Conservation (phyloP, 2,329 filamentous ascomycete genomes). For the Cercospora sp. region DNA sequence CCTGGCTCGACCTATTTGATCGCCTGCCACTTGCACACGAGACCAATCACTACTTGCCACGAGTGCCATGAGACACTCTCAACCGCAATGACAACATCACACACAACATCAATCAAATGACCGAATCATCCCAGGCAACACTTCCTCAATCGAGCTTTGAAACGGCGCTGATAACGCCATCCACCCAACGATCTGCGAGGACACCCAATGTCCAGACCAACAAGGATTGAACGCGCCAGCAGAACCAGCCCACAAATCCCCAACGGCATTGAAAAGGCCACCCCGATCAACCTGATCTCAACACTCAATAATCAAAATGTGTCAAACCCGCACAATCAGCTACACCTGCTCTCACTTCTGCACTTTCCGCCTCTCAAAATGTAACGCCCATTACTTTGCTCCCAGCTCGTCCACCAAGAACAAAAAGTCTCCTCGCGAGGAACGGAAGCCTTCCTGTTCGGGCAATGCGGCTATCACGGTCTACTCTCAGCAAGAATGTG, state of each 20-base stretch:
- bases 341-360: conserved; percentile 40
- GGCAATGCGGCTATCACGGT: conserved; percentile 33
- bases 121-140: neutral
- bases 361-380: conserved; percentile 36
- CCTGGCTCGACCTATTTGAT: neutral
- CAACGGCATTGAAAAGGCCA: neutral
- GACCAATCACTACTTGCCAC: neutral
- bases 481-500: conserved; percentile 25
- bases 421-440: conserved; percentile 13
- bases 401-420: neutral
- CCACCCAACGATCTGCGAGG: neutral
- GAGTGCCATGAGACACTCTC: neutral
- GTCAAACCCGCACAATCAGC: conserved; percentile 38
- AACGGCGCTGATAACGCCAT: conserved; percentile 10
- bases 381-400: conserved; percentile 25
- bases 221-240: neutral
- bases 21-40: neutral
- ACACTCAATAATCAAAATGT: conserved; percentile 32
- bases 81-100: neutral
- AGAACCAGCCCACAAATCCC: neutral
- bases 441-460: conserved; percentile 32
- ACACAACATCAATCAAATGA: conserved; percentile 4
- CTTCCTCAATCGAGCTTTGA: neutral
- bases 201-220: neutral
- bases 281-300: neutral